Evolutionary conservation across 768 basidiomycete genomes (phyloP), one percentile per base, ranked within the genome.

Genomic region (Mycena olivaceomarginata): DNA sequence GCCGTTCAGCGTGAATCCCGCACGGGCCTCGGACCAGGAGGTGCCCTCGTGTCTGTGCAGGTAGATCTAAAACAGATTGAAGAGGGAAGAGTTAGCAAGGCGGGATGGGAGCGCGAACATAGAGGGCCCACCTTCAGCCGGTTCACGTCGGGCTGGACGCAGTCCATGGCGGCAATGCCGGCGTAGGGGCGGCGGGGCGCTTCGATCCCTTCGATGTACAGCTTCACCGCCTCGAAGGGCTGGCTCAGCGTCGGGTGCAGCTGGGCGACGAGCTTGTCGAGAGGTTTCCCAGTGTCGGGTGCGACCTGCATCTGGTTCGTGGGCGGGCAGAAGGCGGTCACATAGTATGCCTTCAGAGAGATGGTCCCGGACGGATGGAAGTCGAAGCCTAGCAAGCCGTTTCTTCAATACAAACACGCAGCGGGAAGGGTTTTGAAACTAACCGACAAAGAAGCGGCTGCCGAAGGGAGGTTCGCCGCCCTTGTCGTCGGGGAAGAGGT

Each of bases 391-490:
- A 18, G 8, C 18, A 37, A 2, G 57, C 5, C 51, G 16, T 64
- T 41, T 16, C 22, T 56, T 46, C 45, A 73, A 64, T 53, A 67
- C 31, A 62, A 59, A 20, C 6, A 37, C 13, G 60, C 57, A 40
- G 13, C 15, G 57, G 31, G 22, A 18, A 37, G 53, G 25, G 57
- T 69, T 46, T 37, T 18, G 8, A 48, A 76, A 13, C 83, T 57
- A 69, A 85, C 85, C 85, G 63, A 85, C 80, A 67, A 85, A 85
- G 71, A 85, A 84, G 20, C 83, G 77, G 77, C 82, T 85, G 7
- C 80, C 82, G 22, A 71, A 43, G 3, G 80, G 79, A 37, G 77
- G 72, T 11, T 80, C 78, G 51, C 72, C 77, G 31, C 65, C 77
- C 13, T 75, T 75, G 31, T 76, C 53, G 4, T 79, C 77, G 40